Percentiles rank a stretch among this genome's conserved stretches.
These are phyloP conservation scores for Blastobotrys parvus DNA, from an alignment of 805 yeast species.

Conservation along the genomic window DNA sequence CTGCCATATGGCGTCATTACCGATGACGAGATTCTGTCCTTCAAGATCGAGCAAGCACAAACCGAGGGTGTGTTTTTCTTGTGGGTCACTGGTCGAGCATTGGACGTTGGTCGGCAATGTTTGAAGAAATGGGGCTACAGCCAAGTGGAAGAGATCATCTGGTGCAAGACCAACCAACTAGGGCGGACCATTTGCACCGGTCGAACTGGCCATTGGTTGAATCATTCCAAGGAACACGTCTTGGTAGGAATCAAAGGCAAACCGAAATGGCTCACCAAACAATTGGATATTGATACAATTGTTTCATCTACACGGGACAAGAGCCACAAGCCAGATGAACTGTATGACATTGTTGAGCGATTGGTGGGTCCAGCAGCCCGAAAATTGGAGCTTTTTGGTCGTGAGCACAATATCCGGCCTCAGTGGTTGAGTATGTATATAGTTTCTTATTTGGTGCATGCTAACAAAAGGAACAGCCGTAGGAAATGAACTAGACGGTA, in stretches of 20 bases:
- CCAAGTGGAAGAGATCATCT: slow-evolving; percentile 69
- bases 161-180: slow-evolving; percentile 88
- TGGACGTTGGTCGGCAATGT: slow-evolving; percentile 78
- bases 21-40: slow-evolving; percentile 46
- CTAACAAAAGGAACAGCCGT: slow-evolving; percentile 34
- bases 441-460: slow-evolving; percentile 5
- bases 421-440: slow-evolving; percentile 70
- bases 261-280: slow-evolving; percentile 60
- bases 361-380: slow-evolving; percentile 69
- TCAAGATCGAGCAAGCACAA: slow-evolving; percentile 64
- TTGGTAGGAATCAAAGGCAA: slow-evolving; percentile 78
- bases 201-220: slow-evolving; percentile 94
- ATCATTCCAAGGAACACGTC: slow-evolving; percentile 88
- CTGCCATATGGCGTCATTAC: slow-evolving; percentile 15
- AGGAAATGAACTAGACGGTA: slow-evolving; percentile 68
- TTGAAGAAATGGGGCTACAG: slow-evolving; percentile 75
- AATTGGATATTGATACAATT: slow-evolving; percentile 65
- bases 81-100: slow-evolving; percentile 95
- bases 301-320: slow-evolving; percentile 84
- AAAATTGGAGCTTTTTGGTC: slow-evolving; percentile 83
- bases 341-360: slow-evolving; percentile 78
- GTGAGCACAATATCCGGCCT: slow-evolving; percentile 74
- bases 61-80: slow-evolving; percentile 75
- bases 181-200: slow-evolving; percentile 89
- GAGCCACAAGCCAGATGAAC: slow-evolving; percentile 84